These are phyloP conservation scores for Exophiala lecanii-corni DNA, from an alignment of 2,329 filamentous ascomycete species.

Conservation along the genomic window DNA sequence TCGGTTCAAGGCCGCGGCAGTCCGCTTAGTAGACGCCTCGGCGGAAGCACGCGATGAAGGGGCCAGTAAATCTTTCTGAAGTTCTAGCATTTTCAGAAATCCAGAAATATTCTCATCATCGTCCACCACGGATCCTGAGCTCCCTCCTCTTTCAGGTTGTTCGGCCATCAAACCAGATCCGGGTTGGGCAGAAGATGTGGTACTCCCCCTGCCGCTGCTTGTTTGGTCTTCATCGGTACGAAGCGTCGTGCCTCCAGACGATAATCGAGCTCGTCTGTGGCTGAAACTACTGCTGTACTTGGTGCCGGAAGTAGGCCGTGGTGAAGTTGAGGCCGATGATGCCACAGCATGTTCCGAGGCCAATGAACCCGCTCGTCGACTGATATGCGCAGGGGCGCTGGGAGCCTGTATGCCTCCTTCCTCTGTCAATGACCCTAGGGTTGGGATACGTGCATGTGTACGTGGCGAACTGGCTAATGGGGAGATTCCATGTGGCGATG, in stretches of 20 bases:
- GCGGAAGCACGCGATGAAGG: conserved; percentile 54
- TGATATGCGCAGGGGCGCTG: conserved; percentile 31
- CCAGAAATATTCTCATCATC: conserved; percentile 85
- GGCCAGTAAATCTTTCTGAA: conserved; percentile 76
- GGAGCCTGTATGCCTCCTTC: conserved; percentile 38
- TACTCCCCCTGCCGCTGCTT: conserved; percentile 56
- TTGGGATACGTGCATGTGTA: conserved; percentile 40
- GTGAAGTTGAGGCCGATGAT: conserved; percentile 68
- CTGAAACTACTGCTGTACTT: conserved; percentile 94
- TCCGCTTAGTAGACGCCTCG: conserved; percentile 68
- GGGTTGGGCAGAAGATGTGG: conserved; percentile 56
- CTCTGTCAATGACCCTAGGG: conserved; percentile 36
- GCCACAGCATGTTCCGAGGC: conserved; percentile 58
- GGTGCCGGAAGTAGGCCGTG: conserved; percentile 70
- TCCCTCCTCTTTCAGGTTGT: conserved; percentile 53
- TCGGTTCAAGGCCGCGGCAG: conserved; percentile 72
- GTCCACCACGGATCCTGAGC: conserved; percentile 62
- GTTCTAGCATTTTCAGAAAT: conserved; percentile 84
- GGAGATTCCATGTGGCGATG: conserved; percentile 64
- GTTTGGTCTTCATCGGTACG: conserved; percentile 45
- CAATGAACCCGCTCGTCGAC: conserved; percentile 46
- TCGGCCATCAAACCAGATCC: conserved; percentile 75
- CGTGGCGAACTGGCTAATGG: conserved; percentile 50
- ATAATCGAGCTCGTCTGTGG: conserved; percentile 72
- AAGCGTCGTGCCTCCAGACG: conserved; percentile 65